Evolutionary conservation across 2,329 filamentous ascomycete genomes (phyloP).

Genomic region (Penicillium sp.): DNA sequence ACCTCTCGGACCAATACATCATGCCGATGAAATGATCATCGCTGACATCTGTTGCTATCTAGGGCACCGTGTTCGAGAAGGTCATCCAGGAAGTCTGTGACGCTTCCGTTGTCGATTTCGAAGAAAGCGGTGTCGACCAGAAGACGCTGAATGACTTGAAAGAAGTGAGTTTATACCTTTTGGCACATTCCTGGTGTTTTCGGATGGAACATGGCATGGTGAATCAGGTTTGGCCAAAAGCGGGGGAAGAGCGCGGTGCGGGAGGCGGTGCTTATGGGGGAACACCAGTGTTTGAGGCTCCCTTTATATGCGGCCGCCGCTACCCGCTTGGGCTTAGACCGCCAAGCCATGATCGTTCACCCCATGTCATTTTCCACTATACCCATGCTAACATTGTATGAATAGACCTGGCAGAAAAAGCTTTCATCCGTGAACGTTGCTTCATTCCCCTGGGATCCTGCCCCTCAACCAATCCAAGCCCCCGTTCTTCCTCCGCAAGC

Average conservation of each 20-base stretch:
- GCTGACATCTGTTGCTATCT: conserved; percentile 30
- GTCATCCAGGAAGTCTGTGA: conserved; percentile 93
- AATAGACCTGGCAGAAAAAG: conserved; percentile 90
- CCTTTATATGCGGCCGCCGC: conserved; percentile 40
- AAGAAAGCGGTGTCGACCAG: conserved; percentile 91
- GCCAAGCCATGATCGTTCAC: conserved; percentile 22
- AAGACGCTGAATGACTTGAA: conserved; percentile 81
- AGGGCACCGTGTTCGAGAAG: conserved; percentile 80
- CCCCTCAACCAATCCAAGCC: conserved; percentile 53
- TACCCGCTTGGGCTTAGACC: conserved; percentile 30
- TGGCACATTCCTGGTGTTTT: conserved; percentile 5
- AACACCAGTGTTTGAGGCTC: conserved; percentile 39
- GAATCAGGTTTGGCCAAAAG: conserved; percentile 40
- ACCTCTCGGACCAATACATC: background rate
- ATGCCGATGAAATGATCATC: conserved; percentile 7
- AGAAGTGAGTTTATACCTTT: conserved; percentile 62
- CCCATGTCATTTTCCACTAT: conserved; percentile 6
- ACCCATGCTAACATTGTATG: conserved; percentile 8
- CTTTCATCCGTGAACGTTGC: conserved; percentile 81
- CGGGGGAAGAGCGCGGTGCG: conserved; percentile 31
- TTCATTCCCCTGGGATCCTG: conserved; percentile 91
- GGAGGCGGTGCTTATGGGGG: conserved; percentile 39
- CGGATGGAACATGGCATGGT: conserved; percentile 12
- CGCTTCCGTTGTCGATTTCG: conserved; percentile 88
- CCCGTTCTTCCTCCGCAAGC: conserved; percentile 40